A percentile compares a stretch with the other conserved stretches of the same genome.
These are phyloP conservation scores for Hanseniaspora taiwanica DNA, from an alignment of 805 yeast genomes.

Conservation along the genomic window DNA sequence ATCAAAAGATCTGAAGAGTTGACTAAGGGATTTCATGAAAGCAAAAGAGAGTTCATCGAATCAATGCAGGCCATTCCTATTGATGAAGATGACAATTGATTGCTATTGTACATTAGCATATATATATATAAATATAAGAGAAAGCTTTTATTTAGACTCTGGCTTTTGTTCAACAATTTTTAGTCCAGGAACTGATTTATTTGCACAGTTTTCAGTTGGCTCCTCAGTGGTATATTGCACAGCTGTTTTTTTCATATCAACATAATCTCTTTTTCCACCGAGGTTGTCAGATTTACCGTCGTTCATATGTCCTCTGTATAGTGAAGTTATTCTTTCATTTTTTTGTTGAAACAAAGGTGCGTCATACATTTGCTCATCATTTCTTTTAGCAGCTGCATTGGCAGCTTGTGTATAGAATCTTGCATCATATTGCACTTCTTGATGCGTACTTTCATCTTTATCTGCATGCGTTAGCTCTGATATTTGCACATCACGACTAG, in stretches of 20 bases:
- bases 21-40: conserved; percentile 9
- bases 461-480: not conserved
- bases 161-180: too few relatives aligned
- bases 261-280: not conserved
- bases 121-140: not conserved
- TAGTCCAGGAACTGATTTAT: conserved; percentile 10
- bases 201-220: not conserved
- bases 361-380: conserved; percentile 43
- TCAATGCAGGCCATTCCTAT: not conserved
- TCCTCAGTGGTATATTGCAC: conserved; percentile 8
- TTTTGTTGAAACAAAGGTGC: conserved; percentile 44
- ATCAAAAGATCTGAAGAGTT: conserved; percentile 34
- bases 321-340: conserved; percentile 21
- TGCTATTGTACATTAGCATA: not conserved
- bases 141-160: too few relatives aligned
- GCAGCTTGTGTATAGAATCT: conserved; percentile 39
- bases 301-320: not conserved
- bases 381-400: conserved; percentile 18
- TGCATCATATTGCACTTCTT: conserved; percentile 42
- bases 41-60: not conserved
- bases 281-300: not conserved
- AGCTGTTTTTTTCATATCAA: conserved; percentile 2
- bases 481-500: conserved; percentile 17
- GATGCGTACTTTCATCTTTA: not conserved
- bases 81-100: not conserved